These are phyloP conservation scores for Waltergamsia citrina DNA, from an alignment of 2,329 filamentous ascomycete species.

Conservation along the genomic window DNA sequence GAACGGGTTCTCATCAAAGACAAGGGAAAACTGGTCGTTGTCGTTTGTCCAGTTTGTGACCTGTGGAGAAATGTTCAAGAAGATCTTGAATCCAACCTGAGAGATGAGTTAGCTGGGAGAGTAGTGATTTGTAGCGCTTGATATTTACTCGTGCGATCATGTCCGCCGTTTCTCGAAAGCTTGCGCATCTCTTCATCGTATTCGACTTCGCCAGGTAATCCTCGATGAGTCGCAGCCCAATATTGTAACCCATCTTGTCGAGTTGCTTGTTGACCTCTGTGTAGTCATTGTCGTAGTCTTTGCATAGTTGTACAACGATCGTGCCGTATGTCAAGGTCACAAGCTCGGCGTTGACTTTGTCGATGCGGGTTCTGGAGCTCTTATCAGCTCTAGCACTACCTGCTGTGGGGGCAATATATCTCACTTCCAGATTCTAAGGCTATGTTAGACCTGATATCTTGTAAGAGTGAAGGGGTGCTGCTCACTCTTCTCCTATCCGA, in stretches of 20 bases:
- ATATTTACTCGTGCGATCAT: conserved; percentile 76
- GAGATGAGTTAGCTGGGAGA: too few species aligned
- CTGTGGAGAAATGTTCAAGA: conserved; percentile 89
- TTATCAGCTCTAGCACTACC: conserved; percentile 11
- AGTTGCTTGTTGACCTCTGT: conserved; percentile 93
- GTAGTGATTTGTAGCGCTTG: too few species aligned
- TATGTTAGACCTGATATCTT: conserved; percentile 4
- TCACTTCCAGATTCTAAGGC: conserved; percentile 81
- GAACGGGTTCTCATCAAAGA: conserved; percentile 94
- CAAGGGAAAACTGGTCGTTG: conserved; percentile 89
- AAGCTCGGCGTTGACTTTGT: conserved; percentile 96
- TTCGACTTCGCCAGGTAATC: conserved; percentile 96
- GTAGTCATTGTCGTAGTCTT: conserved; percentile 93
- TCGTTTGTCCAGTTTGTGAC: conserved; percentile 95
- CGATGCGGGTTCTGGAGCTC: conserved; percentile 69
- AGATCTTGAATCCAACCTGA: conserved; percentile 97
- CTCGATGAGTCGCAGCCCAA: conserved; percentile 89
- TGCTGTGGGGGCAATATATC: conserved; percentile 6
- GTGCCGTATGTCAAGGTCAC: conserved; percentile 97
- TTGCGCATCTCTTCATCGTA: conserved; percentile 77
- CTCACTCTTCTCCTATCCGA: conserved; percentile 53
- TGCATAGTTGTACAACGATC: conserved; percentile 91
- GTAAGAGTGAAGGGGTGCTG: conserved; percentile 8
- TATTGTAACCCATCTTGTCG: conserved; percentile 99
- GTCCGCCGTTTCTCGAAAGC: conserved; percentile 93